Base-by-base conservation (phyloP, 1,139 yeast genomes). In the Geotrichum citri-aurantii region DNA sequence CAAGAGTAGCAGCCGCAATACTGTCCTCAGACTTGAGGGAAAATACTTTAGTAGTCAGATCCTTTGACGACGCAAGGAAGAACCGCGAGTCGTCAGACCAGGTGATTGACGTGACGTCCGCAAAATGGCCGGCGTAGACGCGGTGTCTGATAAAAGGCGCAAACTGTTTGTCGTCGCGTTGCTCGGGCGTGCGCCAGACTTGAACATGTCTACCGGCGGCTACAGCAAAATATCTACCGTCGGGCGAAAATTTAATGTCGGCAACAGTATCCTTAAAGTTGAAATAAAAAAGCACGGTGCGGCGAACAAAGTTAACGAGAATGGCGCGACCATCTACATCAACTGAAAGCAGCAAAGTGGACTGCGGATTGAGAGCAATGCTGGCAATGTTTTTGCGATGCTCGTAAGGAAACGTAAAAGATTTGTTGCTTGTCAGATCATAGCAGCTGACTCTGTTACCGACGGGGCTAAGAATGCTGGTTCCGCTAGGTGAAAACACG, bases 41-140 rank as follows among this genome's bases (percentile, higher is more conserved):
- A 74, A 84, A 92, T n/a, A 95, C 80, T 65, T 92, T 81, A 0
- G 96, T 84, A 0, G 97, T 88, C 80, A 93, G 79, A 75, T 93
- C 99, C 69, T 88, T 89, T 26, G 97, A 88, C 0, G 96, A 81
- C 3, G 97, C 83, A 49, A 93, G 77, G 68, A 93, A 81, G 70
- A 91, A 93, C 65, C 97, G 79, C 5, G 96, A 88, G 72, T 93
- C 99, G 44, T 79, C 80, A 0, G 97, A 89, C 99, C 99, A 93
- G 5, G 88, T 80, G 10, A 93, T 73, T 7, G 89, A 82, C 1
- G 84, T 80, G 27, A 95, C 84, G 64, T 89, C 96, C 56, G 85
- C 85, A 71, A 85, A 91, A 74, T 93, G 99, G 29, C 99, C 99
- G 1, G 97, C 90, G 68, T 91, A 91, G 6, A 88, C 82, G 67